Evolutionary conservation across 305 asterid genomes (phyloP).

Genomic region (Stenogyne calaminthoides): DNA sequence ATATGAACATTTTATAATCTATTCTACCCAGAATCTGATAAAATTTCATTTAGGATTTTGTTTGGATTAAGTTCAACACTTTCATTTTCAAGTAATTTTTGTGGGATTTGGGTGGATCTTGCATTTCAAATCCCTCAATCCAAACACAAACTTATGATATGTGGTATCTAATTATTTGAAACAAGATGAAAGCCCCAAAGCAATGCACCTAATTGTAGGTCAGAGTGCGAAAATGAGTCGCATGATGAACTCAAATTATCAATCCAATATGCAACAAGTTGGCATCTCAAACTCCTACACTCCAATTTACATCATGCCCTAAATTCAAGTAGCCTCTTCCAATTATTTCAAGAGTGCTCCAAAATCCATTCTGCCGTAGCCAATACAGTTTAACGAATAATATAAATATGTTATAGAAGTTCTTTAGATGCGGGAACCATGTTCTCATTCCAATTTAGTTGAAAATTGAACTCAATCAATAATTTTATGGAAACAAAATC

Average conservation of each 20-base stretch:
- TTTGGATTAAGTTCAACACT: not conserved
- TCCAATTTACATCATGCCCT: not conserved
- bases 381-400: not conserved
- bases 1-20: not conserved
- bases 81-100: not conserved
- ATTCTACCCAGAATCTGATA: not conserved
- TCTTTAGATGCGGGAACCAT: not conserved
- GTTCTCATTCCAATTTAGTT: not conserved
- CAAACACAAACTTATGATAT: not conserved
- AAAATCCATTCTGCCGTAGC: not conserved
- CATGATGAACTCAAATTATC: not conserved
- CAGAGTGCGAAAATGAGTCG: not conserved
- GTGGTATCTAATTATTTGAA: not conserved
- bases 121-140: not conserved
- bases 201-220: not conserved
- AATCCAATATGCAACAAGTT: not conserved
- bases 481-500: not conserved
- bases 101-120: not conserved
- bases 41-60: not conserved
- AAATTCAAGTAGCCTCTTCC: not conserved
- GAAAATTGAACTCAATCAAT: constrained; percentile 14
- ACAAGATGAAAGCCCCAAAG: not conserved
- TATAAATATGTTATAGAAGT: not conserved
- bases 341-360: not conserved
- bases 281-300: not conserved